Evolutionary conservation across 2,329 filamentous ascomycete species (phyloP), one percentile per base, ranked within the genome.

Genomic region (Fusarium robinianum): DNA sequence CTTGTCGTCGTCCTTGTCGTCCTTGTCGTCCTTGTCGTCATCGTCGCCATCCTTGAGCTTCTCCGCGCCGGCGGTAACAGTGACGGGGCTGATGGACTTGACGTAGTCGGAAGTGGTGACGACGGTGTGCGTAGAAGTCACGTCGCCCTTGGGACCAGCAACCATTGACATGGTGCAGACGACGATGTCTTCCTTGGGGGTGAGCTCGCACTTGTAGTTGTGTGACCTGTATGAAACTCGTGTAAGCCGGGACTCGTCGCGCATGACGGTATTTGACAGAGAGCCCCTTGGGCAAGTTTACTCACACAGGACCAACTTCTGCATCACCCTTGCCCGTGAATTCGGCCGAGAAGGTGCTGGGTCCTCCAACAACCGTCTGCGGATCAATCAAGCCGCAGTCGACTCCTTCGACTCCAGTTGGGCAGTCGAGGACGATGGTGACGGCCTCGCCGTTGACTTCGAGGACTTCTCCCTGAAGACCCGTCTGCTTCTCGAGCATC

Each of bases 11-110:
- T 12, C 12, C 17, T 32, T 32, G 30, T n/a, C n/a, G n/a, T n/a
- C n/a, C n/a, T n/a, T n/a, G n/a, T n/a, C n/a, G 30, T 32, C 5
- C 5, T 19, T 22, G 29, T 14, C 25, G 29, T 33, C 29, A 17
- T 34, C 46, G 3, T 46, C 35, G 29, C 39, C 54, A 10, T 27
- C 39, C 24, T 37, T 45, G 14, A 73, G 58, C 57, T 70, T 70
- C 36, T 71, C 64, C 22, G 62, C 41, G 4, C 70, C 71, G 11
- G 65, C 67, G 12, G 70, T 71, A 38, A 73, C 50, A 22, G 67
- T 68, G 16, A 72, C 63, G 41, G 67, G 61, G 9, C 53, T 21
- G 25, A 63, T 49, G 14, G 42, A 7, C 0, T 39, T 14, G n/a
- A 36, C 36, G 44, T 67, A 62, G 14, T 48, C 55, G 4, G 53